These are phyloP conservation scores for Aspergillus ochraceoroseus DNA, from an alignment of 2,329 filamentous ascomycete species.

Conservation along the genomic window DNA sequence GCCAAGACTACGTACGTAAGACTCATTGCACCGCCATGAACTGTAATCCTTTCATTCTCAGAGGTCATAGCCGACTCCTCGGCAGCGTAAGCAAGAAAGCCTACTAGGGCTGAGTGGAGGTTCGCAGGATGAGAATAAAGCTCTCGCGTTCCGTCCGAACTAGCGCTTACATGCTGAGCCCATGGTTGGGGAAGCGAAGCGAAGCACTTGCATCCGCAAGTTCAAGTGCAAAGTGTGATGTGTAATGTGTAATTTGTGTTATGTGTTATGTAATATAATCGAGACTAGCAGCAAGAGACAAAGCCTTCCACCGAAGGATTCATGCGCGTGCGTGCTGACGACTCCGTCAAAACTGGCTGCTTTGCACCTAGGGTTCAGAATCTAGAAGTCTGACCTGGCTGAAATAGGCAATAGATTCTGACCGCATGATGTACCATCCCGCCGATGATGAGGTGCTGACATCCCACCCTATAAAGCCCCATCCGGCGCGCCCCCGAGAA, in stretches of 20 bases:
- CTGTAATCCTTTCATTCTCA: no score
- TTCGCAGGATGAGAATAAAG: slow-evolving; percentile 6
- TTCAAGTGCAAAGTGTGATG: slow-evolving; percentile 2
- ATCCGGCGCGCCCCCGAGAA: background rate
- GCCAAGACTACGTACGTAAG: no score
- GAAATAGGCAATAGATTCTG: no score
- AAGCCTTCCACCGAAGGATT: no score
- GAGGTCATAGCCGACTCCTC: no score
- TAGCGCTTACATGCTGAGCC: slow-evolving; percentile 10
- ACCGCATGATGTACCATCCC: background rate
- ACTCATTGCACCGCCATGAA: no score
- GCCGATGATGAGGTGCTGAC: slow-evolving; percentile 7
- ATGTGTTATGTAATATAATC: no score
- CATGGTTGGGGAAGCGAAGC: slow-evolving; percentile 8
- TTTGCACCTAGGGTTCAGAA: no score
- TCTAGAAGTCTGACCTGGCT: no score
- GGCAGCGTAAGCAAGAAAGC: background rate
- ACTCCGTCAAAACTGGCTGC: no score
- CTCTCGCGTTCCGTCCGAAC: slow-evolving; percentile 1
- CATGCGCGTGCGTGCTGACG: no score
- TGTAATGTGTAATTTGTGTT: background rate
- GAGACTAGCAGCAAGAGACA: no score
- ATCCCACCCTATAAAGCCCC: background rate
- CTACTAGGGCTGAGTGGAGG: slow-evolving; percentile 6
- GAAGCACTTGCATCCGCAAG: background rate